phyloP scores from a whole-genome alignment of 352 stramenopile species.

The Phytophthora pseudosyringae region DNA sequence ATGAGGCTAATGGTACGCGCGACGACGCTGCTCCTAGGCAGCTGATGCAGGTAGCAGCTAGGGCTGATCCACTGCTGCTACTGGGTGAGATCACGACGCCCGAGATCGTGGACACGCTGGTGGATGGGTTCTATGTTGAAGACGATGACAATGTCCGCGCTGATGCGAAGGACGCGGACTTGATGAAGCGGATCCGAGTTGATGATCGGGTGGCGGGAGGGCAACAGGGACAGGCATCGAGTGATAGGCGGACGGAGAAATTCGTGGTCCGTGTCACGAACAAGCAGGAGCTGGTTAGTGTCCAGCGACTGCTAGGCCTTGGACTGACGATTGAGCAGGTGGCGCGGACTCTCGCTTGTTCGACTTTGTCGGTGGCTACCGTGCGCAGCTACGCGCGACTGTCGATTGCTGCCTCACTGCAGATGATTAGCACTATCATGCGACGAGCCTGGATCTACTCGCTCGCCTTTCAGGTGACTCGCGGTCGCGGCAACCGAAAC shows the following conservation, averaged over 20 bases:
- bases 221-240: background rate
- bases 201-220: background rate
- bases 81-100: slow-evolving; percentile 19
- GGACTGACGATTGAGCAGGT: slow-evolving; percentile 27
- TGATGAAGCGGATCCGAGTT: background rate
- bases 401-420: slow-evolving; percentile 17
- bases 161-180: background rate
- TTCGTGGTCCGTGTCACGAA: slow-evolving; percentile 9
- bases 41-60: background rate
- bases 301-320: slow-evolving; percentile 15
- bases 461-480: slow-evolving; percentile 19
- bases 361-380: background rate
- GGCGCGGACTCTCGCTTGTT: slow-evolving; percentile 2
- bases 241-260: background rate
- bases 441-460: slow-evolving; percentile 29
- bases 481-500: background rate
- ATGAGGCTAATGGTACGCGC: background rate
- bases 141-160: background rate
- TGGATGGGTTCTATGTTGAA: slow-evolving; percentile 19
- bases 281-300: slow-evolving; percentile 15
- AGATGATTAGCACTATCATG: slow-evolving; percentile 30
- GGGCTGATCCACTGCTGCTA: background rate
- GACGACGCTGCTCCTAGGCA: background rate
- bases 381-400: slow-evolving; percentile 20
- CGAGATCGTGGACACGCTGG: slow-evolving; percentile 34